phyloP scores from a whole-genome alignment of 768 basidiomycete genomes.

The Cytidiella melzeri region DNA sequence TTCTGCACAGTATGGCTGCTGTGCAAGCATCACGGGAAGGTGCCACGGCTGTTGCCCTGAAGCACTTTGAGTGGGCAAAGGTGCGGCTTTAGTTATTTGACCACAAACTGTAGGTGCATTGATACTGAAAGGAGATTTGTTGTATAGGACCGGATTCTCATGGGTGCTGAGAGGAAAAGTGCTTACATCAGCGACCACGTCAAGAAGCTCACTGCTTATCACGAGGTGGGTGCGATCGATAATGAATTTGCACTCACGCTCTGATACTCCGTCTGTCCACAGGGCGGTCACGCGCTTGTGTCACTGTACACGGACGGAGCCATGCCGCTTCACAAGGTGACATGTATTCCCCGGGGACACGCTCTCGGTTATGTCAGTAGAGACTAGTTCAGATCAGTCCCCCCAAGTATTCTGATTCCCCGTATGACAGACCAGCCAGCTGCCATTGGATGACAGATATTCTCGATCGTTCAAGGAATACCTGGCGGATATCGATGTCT shows the following conservation, averaged over 20 bases:
- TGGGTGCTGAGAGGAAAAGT: conserved; percentile 94
- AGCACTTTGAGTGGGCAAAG: conserved; percentile 98
- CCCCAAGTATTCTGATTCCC: too few species aligned
- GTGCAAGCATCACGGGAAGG: conserved; percentile 90
- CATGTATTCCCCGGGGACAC: conserved; percentile 93
- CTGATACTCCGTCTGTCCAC: conserved; percentile 9
- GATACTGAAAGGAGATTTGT: not conserved
- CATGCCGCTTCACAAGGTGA: conserved; percentile 96
- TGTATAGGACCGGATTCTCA: conserved; percentile 82
- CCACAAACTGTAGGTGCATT: not conserved
- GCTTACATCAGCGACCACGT: conserved; percentile 83
- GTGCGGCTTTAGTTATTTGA: conserved; percentile 30
- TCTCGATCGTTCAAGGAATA: conserved; percentile 72
- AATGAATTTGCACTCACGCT: not conserved
- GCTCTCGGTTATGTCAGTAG: conserved; percentile 77
- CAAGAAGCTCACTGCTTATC: conserved; percentile 90
- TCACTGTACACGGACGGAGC: conserved; percentile 93
- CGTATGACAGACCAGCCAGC: conserved; percentile 54
- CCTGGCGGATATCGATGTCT: conserved; percentile 81
- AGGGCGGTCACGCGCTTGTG: conserved; percentile 93
- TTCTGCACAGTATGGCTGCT: conserved; percentile 48
- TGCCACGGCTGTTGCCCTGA: conserved; percentile 60
- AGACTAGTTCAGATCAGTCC: too few species aligned
- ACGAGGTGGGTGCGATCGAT: conserved; percentile 62
- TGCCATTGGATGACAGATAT: conserved; percentile 72